Percentiles rank a stretch among this genome's conserved stretches.
phyloP scores from a whole-genome alignment of 2,329 filamentous ascomycete species.

The Tolypocladium ovalisporum region DNA sequence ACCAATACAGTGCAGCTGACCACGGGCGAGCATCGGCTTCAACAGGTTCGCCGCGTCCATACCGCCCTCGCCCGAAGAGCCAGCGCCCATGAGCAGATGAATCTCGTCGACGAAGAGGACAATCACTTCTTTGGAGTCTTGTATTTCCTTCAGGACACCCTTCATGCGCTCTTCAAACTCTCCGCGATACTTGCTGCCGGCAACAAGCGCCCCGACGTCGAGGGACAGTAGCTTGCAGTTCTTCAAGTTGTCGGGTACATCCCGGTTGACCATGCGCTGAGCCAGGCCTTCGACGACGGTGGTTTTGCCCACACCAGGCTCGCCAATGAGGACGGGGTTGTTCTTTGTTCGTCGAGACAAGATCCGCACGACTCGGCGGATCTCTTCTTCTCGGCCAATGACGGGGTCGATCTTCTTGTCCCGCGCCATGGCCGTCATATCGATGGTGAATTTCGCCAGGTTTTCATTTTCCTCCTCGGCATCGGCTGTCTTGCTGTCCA shows the following conservation, averaged over 20 bases:
- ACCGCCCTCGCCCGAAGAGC: constrained; percentile 85
- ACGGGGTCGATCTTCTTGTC: constrained; percentile 98
- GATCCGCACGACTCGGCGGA: constrained; percentile 82
- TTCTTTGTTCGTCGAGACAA: constrained; percentile 93
- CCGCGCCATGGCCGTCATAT: constrained; percentile 92
- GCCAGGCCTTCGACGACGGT: constrained; percentile 95
- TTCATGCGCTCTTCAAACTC: constrained; percentile 99
- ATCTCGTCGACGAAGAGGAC: constrained; percentile 98
- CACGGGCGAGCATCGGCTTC: constrained; percentile 95
- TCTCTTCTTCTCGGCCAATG: constrained; percentile 94
- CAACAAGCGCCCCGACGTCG: constrained; percentile 89
- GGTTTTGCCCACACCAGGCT: constrained; percentile 97
- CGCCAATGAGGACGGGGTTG: constrained; percentile 95
- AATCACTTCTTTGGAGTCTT: constrained; percentile 91
- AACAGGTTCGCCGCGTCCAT: constrained; percentile 98
- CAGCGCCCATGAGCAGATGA: constrained; percentile 95
- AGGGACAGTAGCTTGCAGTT: constrained; percentile 90
- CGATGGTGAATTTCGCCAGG: constrained; percentile 94
- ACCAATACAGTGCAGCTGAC: constrained; percentile 95
- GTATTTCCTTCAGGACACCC: constrained; percentile 93
- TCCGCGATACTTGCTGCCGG: constrained; percentile 95
- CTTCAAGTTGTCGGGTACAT: constrained; percentile 91
- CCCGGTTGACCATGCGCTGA: constrained; percentile 88
- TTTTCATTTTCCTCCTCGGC: constrained; percentile 90
- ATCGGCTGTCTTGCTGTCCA: constrained; percentile 94